These are phyloP conservation scores for Rhizopogon vesiculosus DNA, from an alignment of 768 basidiomycete genomes.

Conservation along the genomic window DNA sequence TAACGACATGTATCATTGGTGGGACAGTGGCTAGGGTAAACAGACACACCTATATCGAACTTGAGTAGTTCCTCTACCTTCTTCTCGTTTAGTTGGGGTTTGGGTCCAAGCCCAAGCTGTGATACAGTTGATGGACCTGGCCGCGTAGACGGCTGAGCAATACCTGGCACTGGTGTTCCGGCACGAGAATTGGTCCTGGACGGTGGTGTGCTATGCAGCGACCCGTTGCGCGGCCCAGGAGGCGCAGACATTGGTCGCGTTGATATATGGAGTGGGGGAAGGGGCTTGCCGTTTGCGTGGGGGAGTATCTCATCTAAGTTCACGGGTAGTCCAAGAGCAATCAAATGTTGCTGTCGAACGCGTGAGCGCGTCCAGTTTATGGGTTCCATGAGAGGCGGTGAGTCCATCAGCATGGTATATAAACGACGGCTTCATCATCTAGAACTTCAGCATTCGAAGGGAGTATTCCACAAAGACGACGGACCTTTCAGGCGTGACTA, in stretches of 20 bases:
- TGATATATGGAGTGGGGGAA: constrained; percentile 79
- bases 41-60: constrained; percentile 58
- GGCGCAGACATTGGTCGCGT: constrained; percentile 82
- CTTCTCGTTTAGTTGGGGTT: constrained; percentile 65
- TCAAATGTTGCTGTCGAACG: constrained; percentile 86
- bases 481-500: constrained; percentile 75
- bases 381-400: constrained; percentile 73
- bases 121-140: constrained; percentile 24
- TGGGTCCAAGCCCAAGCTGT: constrained; percentile 62
- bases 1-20: constrained; percentile 3
- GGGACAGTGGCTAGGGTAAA: not conserved
- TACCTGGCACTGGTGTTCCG: constrained; percentile 42
- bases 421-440: constrained; percentile 60
- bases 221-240: constrained; percentile 50
- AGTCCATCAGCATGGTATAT: constrained; percentile 66
- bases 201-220: constrained; percentile 21
- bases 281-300: constrained; percentile 52
- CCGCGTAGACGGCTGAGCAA: constrained; percentile 37
- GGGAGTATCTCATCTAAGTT: constrained; percentile 92
- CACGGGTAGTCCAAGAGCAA: constrained; percentile 88
- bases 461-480: constrained; percentile 11
- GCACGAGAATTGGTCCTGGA: constrained; percentile 45
- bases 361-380: constrained; percentile 93
- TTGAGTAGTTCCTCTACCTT: constrained; percentile 65
- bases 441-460: constrained; percentile 12